Conservation (phyloP, 2,329 filamentous ascomycete genomes). For the Nigrospora osmanthi region DNA sequence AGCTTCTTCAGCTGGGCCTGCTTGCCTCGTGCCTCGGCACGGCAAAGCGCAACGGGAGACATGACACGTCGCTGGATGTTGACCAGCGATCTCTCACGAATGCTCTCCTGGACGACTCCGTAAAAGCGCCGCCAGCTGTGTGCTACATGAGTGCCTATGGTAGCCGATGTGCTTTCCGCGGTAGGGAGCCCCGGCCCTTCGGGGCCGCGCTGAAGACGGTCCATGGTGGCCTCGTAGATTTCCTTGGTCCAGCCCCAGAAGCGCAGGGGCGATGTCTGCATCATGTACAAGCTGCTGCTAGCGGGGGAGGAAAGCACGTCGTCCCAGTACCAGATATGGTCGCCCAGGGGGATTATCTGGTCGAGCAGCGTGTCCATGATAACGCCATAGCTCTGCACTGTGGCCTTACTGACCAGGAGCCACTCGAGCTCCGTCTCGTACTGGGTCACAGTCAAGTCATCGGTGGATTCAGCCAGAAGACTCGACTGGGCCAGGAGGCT, state of each 20-base stretch:
- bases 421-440: constrained; percentile 81
- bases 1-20: constrained; percentile 63
- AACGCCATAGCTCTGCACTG: constrained; percentile 81
- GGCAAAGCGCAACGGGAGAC: constrained; percentile 68
- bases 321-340: constrained; percentile 96
- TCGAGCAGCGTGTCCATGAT: constrained; percentile 71
- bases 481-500: constrained; percentile 55
- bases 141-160: constrained; percentile 28
- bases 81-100: constrained; percentile 62
- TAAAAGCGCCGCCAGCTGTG: constrained; percentile 67
- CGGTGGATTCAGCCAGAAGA: constrained; percentile 31
- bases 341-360: constrained; percentile 73
- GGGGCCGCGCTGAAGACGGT: constrained; percentile 25
- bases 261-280: constrained; percentile 75
- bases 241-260: constrained; percentile 66
- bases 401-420: constrained; percentile 84
- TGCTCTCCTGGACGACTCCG: constrained; percentile 65
- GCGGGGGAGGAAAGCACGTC: constrained; percentile 72
- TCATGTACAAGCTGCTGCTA: constrained; percentile 72
- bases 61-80: constrained; percentile 67
- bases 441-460: constrained; percentile 24
- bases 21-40: constrained; percentile 69
- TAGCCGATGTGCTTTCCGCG: constrained; percentile 3
- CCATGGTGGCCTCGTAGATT: constrained; percentile 56
- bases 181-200: constrained; percentile 21